Evolutionary conservation across 129 eudicot genomes (phyloP).

Genomic region (Artemisia argyi): DNA sequence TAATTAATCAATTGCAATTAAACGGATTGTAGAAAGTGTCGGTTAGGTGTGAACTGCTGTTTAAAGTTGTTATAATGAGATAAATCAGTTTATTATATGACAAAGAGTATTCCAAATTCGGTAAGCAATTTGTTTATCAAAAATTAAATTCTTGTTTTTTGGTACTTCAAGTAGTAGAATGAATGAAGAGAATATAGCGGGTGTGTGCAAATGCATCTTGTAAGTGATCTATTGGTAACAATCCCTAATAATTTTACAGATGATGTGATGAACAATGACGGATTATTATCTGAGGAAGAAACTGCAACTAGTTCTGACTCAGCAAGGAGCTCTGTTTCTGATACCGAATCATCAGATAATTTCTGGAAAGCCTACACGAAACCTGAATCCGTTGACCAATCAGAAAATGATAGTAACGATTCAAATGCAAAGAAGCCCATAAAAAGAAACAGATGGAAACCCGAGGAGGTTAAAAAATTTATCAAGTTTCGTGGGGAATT

Average conservation of each 20-base stretch:
- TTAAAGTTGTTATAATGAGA: too few relatives aligned
- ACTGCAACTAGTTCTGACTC: conserved; percentile 33
- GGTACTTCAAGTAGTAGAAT: too few relatives aligned
- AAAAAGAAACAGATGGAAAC: conserved; percentile 88
- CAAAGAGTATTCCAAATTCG: too few relatives aligned
- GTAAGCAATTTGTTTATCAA: too few relatives aligned
- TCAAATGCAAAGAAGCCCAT: conserved; percentile 41
- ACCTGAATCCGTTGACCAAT: conserved; percentile 23
- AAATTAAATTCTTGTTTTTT: too few relatives aligned
- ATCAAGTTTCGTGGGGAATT: conserved; percentile 72
- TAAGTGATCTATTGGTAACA: too few relatives aligned
- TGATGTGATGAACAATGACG: conserved; percentile 31
- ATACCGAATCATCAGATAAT: conserved; percentile 45
- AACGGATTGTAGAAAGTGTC: too few relatives aligned
- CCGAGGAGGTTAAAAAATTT: conserved; percentile 78
- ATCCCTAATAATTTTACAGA: conserved; percentile 32
- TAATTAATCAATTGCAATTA: too few relatives aligned
- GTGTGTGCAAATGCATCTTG: too few relatives aligned
- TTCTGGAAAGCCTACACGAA: conserved; percentile 56
- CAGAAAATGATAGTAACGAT: conserved; percentile 25
- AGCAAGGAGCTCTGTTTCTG: conserved; percentile 20
- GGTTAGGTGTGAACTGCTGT: too few relatives aligned
- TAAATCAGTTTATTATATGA: too few relatives aligned
- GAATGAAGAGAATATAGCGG: too few relatives aligned
- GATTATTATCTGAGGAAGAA: conserved; percentile 52